Base-by-base conservation (phyloP, 306 rosid genomes). In the Neltuma alba region DNA sequence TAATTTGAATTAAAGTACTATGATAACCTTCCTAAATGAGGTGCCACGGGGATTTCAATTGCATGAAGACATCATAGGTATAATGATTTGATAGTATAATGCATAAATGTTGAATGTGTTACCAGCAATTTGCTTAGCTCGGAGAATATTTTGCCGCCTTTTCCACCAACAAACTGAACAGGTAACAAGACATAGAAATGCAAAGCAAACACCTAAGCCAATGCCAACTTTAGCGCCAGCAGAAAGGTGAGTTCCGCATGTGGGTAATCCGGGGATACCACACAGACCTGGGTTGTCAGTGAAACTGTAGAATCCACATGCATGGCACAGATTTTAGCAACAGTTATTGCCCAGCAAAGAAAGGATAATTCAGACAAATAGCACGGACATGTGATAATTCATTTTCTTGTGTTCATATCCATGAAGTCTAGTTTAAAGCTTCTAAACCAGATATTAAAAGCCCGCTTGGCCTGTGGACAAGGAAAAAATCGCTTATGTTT, bases 201-300 rank as follows among this genome's bases (percentile, higher is more conserved):
- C 27, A 63, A 75, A n/a, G 42, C 77, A 58, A 60, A 85, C 86
- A 81, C 94, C 98, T 14, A 95, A 75, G 2, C 83, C 97, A 83
- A 95, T 87, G 60, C 98, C 99, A 72, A 95, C 76, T 87, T 85
- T 91, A 30, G 89, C 88, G 36, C 91, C 97, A 14, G 87, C 83
- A 11, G 97, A 87, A 38, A 95, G 88, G 77, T 90, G 97, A 74
- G 88, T 83, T 77, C 97, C 93, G 31, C 99, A 93, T 25, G 91
- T 79, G 60, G 87, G 92, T 62, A 96, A 83, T 70, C 97, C 98
- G 50, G 98, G 99, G 69, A 96, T 93, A 40, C 99, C 97, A 74
- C 99, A 93, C 44, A 93, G 92, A 47, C 98, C 97, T 55, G 79
- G 34, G 80, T 96, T 96, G 86, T 93, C 99, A 9, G 99, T 96